These are phyloP conservation scores for Raffaelea albimanens DNA, from an alignment of 2,329 filamentous ascomycete genomes.

Conservation along the genomic window DNA sequence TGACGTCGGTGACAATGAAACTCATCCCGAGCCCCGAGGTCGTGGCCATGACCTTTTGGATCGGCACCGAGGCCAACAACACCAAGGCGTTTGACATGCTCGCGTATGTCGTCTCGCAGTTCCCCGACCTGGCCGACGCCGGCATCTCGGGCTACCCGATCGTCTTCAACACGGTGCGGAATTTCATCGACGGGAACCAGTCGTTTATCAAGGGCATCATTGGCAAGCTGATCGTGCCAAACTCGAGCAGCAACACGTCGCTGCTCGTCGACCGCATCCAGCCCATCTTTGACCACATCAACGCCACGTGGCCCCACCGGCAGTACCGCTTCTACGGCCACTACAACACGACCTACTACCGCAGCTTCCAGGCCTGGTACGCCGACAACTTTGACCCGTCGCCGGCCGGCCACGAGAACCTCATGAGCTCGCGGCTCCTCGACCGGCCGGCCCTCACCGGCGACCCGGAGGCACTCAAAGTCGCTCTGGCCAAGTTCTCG, in stretches of 20 bases:
- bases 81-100: slow-evolving; percentile 36
- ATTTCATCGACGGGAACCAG: slow-evolving; percentile 12
- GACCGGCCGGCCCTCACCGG: slow-evolving; percentile 15
- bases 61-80: slow-evolving; percentile 20
- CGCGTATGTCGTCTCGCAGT: slow-evolving; percentile 32
- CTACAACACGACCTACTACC: slow-evolving; percentile 20
- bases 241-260: background rate
- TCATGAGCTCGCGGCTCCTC: slow-evolving; percentile 22
- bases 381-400: slow-evolving; percentile 15
- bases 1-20: slow-evolving; percentile 47
- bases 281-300: slow-evolving; percentile 13
- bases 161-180: slow-evolving; percentile 27
- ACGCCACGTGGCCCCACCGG: slow-evolving; percentile 10
- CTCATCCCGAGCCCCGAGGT: slow-evolving; percentile 31
- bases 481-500: slow-evolving; percentile 11
- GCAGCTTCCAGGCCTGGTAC: slow-evolving; percentile 20
- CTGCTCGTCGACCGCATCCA: slow-evolving; percentile 3
- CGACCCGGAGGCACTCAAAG: slow-evolving; percentile 8
- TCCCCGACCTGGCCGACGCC: slow-evolving; percentile 37
- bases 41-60: slow-evolving; percentile 16
- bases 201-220: slow-evolving; percentile 10
- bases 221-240: slow-evolving; percentile 11
- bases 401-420: slow-evolving; percentile 9
- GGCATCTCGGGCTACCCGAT: slow-evolving; percentile 40
- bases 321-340: slow-evolving; percentile 17